phyloP scores from a whole-genome alignment of 768 basidiomycete species.

The Russula griseocarnosa region DNA sequence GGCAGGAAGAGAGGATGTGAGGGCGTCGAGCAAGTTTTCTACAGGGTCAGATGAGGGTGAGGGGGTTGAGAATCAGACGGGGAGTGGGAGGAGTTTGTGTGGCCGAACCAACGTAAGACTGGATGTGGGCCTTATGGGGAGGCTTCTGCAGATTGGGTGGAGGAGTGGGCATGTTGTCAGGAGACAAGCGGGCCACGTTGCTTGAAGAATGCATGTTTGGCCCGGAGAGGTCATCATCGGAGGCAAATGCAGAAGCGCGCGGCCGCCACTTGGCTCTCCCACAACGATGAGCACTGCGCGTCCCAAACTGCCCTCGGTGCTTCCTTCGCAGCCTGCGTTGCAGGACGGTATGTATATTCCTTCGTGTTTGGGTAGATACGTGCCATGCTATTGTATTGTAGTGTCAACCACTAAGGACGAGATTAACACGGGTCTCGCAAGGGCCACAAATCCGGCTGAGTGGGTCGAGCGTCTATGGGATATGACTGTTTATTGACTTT shows the following conservation, averaged over 20 bases:
- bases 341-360: constrained; percentile 24
- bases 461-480: constrained; percentile 36
- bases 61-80: constrained; percentile 1
- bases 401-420: constrained; percentile 53
- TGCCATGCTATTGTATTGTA: neutral
- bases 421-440: constrained; percentile 53
- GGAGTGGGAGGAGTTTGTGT: constrained; percentile 32
- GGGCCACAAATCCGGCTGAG: constrained; percentile 64
- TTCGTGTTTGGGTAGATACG: neutral
- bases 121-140: constrained; percentile 29
- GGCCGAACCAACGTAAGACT: constrained; percentile 47
- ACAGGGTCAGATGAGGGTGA: constrained; percentile 30
- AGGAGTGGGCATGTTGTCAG: constrained; percentile 17
- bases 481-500: neutral
- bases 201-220: constrained; percentile 15
- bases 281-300: constrained; percentile 8
- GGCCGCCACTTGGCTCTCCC: neutral
- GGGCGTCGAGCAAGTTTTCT: constrained; percentile 37
- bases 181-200: constrained; percentile 10
- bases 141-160: constrained; percentile 18
- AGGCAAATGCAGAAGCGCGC: neutral
- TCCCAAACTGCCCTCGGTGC: constrained; percentile 29
- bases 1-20: constrained; percentile 34
- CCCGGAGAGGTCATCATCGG: neutral
- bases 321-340: constrained; percentile 26